phyloP scores from a whole-genome alignment of 306 rosid species.

The Mucuna pruriens region DNA sequence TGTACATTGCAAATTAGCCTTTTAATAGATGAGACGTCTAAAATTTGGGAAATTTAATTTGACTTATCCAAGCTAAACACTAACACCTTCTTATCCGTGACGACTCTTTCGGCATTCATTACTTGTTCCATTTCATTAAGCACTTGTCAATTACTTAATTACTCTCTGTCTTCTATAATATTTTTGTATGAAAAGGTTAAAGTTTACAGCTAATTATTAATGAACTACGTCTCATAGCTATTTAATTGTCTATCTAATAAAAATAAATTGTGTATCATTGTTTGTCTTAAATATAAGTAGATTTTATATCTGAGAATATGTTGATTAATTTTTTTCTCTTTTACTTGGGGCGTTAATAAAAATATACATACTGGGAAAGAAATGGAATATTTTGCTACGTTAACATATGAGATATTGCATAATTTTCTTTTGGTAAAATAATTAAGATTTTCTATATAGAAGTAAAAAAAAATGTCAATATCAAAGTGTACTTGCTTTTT shows the following conservation, averaged over 20 bases:
- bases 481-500: not conserved
- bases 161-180: not conserved
- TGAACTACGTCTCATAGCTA: not conserved
- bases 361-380: not conserved
- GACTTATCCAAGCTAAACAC: conserved; percentile 37
- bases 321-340: no score
- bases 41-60: conserved; percentile 31
- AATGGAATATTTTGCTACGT: not conserved
- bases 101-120: conserved; percentile 23
- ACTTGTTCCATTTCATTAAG: conserved; percentile 15
- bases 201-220: conserved; percentile 4
- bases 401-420: not conserved
- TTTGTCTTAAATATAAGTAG: no score
- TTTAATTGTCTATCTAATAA: no score
- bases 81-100: conserved; percentile 31
- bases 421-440: not conserved
- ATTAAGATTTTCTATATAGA: not conserved
- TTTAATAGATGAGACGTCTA: conserved; percentile 34
- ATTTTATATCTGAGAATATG: no score
- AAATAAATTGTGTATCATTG: not conserved
- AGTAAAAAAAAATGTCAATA: not conserved
- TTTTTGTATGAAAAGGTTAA: conserved; percentile 27
- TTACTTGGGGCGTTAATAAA: not conserved
- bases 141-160: not conserved
- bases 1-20: not conserved